Evolutionary conservation across 2,329 filamentous ascomycete species (phyloP), one percentile per base, ranked within the genome.

Genomic region (Plectosphaerella plurivora): DNA sequence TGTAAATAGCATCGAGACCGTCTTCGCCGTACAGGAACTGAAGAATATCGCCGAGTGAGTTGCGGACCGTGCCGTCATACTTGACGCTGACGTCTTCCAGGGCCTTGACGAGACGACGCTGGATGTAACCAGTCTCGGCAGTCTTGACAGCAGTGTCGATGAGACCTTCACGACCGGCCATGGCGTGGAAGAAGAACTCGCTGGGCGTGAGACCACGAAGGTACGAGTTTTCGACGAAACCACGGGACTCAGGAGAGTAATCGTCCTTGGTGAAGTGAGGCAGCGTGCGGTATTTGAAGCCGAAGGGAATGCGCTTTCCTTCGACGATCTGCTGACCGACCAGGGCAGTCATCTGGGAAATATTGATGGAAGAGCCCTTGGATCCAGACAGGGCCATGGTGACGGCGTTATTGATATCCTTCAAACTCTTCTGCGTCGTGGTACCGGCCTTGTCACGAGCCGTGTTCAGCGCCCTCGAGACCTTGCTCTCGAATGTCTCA

Each of bases 111-210:
- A 99, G 82, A 78, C 95, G 91, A 74, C 94, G 90, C 73, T 99
- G 95, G 59, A 99, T 99, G 70, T 99, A 99, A 73, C 94, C 94
- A 53, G 95, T 99, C 72, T 99, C 95, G 18, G 94, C 94, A 59
- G 94, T 99, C 82, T 99, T 99, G 73, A 99, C 95, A 60, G 94
- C 94, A 50, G 94, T 99, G 81, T 99, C 94, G 63, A 99, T 99
- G 51, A 99, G 81, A 96, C 94, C 94, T 74, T 99, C 94, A 77
- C 94, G 86, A 91, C 94, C 94, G 79, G 94, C 94, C 94, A 99
- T 99, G 66, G 94, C 94, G 82, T 99, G 94, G 81, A 99, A 99
- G 77, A 97, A 99, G 75, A 99, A 99, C 62, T 99, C 94, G 1
- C 89, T 87, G 0, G 94, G 94, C 0, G 95, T 99, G 54, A 99